phyloP scores from a whole-genome alignment of 106 monocot species.

The Dactylorhiza incarnata region DNA sequence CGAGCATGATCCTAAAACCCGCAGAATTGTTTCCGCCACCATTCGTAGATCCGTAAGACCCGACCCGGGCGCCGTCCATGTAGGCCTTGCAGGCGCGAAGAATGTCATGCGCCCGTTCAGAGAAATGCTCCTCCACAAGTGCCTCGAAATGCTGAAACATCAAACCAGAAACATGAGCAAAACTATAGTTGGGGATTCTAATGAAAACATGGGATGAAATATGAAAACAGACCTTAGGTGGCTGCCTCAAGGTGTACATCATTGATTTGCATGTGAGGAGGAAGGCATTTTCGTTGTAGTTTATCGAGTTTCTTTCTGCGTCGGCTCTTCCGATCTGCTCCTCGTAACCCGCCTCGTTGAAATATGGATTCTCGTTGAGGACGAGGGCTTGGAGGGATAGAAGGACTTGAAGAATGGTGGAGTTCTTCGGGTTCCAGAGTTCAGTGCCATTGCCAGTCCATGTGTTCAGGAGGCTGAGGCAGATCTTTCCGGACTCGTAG shows the following conservation, averaged over 20 bases:
- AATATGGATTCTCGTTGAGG: constrained; percentile 20
- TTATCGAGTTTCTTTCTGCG: constrained; percentile 8
- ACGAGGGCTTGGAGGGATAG: constrained; percentile 21
- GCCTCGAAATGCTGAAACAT: constrained; percentile 8
- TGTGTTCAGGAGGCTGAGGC: constrained; percentile 24
- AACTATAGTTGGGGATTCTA: not conserved
- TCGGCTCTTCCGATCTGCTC: constrained; percentile 3
- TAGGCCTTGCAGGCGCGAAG: constrained; percentile 7
- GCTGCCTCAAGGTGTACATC: constrained; percentile 5
- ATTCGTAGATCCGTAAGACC: not conserved
- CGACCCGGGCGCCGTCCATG: constrained; percentile 3
- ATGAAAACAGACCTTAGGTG: constrained; percentile 9
- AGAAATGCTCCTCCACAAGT: constrained; percentile 6
- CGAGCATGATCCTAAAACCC: constrained; percentile 11
- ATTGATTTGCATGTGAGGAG: constrained; percentile 13
- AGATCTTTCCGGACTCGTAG: constrained; percentile 15
- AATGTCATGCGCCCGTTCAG: not conserved
- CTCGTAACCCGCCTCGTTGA: constrained; percentile 13
- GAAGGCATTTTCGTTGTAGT: constrained; percentile 17
- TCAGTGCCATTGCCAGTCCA: constrained; percentile 13
- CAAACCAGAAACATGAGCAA: constrained; percentile 1
- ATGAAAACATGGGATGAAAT: not conserved
- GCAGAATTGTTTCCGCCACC: not conserved
- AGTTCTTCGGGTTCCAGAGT: constrained; percentile 18
- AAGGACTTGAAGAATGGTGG: constrained; percentile 22